A percentile compares a stretch with the other conserved stretches of the same genome.
Conservation (phyloP, 2,329 filamentous ascomycete species). For the Pseudocercospora musae region DNA sequence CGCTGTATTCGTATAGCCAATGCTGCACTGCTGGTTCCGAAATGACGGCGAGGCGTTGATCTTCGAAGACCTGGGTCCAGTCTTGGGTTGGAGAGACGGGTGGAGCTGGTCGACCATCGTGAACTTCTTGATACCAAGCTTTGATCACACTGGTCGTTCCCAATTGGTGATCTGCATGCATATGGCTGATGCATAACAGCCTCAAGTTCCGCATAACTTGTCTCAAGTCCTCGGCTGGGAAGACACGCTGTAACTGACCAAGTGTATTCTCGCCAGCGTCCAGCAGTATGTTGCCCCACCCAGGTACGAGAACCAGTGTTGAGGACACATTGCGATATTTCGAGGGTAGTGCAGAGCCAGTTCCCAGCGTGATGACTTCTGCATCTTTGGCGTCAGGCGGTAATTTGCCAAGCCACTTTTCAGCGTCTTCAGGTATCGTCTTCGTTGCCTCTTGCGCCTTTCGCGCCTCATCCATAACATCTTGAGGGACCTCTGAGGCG, state of each 20-base stretch:
- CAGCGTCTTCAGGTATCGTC: conserved; percentile 45
- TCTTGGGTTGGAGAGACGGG: background rate
- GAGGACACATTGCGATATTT: conserved; percentile 94
- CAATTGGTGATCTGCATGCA: conserved; percentile 94
- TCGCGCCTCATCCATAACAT: conserved; percentile 55
- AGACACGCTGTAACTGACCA: conserved; percentile 77
- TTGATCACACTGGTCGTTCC: conserved; percentile 77
- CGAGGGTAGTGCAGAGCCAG: conserved; percentile 83
- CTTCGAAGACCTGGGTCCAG: conserved; percentile 27
- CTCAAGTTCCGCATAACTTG: conserved; percentile 75
- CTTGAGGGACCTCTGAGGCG: conserved; percentile 40
- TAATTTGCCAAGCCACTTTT: conserved; percentile 60
- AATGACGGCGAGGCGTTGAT: conserved; percentile 57
- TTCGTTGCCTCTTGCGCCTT: conserved; percentile 39
- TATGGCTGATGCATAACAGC: conserved; percentile 87
- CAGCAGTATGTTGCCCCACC: conserved; percentile 81
- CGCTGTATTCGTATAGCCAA: conserved; percentile 76
- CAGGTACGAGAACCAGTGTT: conserved; percentile 79
- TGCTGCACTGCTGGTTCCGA: conserved; percentile 68
- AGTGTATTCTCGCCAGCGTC: conserved; percentile 92
- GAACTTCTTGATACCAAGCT: conserved; percentile 67
- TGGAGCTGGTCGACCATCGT: conserved; percentile 37
- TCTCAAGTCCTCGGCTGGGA: conserved; percentile 60
- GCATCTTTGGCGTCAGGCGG: conserved; percentile 62
- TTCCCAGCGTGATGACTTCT: conserved; percentile 84